These are phyloP conservation scores for Penicillium lividum DNA, from an alignment of 495 filamentous ascomycete genomes.

Conservation along the genomic window DNA sequence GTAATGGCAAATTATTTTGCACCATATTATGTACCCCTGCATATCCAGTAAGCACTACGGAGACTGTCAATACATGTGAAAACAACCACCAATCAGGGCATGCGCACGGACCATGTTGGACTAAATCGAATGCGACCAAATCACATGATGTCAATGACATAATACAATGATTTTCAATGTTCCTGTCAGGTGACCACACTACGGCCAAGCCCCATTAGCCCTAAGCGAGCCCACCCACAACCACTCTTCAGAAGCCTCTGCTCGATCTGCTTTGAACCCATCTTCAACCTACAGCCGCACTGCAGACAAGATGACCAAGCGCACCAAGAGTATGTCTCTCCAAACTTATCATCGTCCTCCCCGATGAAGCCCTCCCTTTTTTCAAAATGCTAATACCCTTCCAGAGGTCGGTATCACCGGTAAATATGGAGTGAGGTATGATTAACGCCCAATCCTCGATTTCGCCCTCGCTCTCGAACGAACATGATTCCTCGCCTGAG, in stretches of 20 bases:
- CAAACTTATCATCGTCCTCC: conserved; percentile 6
- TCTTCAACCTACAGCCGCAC: conserved; percentile 47
- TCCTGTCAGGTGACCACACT: conserved; percentile 28
- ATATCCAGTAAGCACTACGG: background rate
- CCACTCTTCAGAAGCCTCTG: conserved; percentile 38
- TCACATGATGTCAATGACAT: conserved; percentile 28
- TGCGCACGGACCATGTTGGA: background rate
- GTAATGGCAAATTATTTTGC: background rate
- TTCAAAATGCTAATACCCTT: conserved; percentile 35
- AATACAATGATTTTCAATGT: conserved; percentile 1
- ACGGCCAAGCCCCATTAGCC: conserved; percentile 33
- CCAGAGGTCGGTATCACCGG: conserved; percentile 83
- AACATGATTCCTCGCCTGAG: conserved; percentile 25
- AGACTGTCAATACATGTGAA: background rate
- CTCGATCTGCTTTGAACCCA: conserved; percentile 46
- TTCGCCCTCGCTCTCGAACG: conserved; percentile 25
- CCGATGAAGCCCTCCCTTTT: background rate
- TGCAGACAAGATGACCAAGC: conserved; percentile 83
- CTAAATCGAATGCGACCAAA: background rate
- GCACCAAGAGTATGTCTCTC: conserved; percentile 75
- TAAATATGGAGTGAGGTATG: conserved; percentile 71
- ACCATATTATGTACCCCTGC: background rate
- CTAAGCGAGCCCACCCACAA: conserved; percentile 55
- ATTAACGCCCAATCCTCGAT: conserved; percentile 27
- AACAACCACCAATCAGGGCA: background rate